Conservation (phyloP, 2,329 filamentous ascomycete genomes). For the Verticillium zaregamsianum region DNA sequence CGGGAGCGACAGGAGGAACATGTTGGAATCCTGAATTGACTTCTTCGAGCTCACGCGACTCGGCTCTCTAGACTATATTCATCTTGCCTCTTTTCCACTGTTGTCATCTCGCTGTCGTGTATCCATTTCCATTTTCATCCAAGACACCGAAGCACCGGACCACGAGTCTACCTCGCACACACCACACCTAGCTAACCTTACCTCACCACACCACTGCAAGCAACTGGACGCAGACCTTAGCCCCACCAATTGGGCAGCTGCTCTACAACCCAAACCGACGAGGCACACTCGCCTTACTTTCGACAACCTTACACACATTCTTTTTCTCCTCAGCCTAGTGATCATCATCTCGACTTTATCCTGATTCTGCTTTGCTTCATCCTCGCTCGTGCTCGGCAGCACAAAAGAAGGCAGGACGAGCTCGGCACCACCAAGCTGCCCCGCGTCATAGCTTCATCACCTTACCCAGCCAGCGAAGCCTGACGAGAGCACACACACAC, state of each 20-base stretch:
- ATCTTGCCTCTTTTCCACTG: no score
- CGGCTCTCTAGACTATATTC: not conserved
- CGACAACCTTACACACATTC: not conserved
- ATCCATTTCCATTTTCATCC: not conserved
- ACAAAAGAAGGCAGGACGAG: not conserved
- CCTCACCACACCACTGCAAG: not conserved
- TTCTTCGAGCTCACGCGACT: not conserved
- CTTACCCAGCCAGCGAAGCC: not conserved
- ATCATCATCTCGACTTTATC: not conserved
- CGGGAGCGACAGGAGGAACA: not conserved
- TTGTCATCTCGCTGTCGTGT: not conserved
- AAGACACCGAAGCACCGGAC: not conserved
- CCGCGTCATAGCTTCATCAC: not conserved
- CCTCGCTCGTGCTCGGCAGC: not conserved
- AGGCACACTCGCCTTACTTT: not conserved
- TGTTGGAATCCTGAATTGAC: not conserved
- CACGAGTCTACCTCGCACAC: not conserved
- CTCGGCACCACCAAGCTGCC: not conserved
- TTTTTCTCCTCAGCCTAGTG: not conserved
- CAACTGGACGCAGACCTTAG: not conserved
- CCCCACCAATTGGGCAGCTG: conserved; percentile 1
- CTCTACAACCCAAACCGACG: not conserved
- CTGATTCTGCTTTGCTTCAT: not conserved
- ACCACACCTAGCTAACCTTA: not conserved
- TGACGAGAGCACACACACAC: conserved; percentile 4